Evolutionary conservation across 768 basidiomycete genomes (phyloP), one percentile per base, ranked within the genome.

Genomic region (Pisolithus sp.): DNA sequence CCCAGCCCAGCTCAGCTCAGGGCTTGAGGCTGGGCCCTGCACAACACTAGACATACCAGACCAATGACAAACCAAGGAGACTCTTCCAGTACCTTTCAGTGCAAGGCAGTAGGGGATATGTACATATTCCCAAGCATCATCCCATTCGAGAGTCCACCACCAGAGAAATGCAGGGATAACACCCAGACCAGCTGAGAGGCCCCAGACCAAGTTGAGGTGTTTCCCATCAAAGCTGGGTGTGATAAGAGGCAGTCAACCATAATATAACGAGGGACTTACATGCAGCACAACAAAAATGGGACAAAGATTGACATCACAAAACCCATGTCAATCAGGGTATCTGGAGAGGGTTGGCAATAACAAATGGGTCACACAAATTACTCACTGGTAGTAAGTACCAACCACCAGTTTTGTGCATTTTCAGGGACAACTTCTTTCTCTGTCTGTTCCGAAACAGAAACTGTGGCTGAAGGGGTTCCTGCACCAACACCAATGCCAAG

Each of bases 401-500:
- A 86, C 81, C 92, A 90, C 48, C 84, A 71, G 65, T 95, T 86
- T 62, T 91, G 93, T 4, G 86, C 78, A 49, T 82, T 82, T 69
- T 89, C 90, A 57, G 68, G 74, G 59, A 95, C 85, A 7, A 79
- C 81, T 9, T 80, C 74, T 65, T 89, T 87, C 65, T 96, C 94
- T 2, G 90, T 88, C 61, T 92, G 89, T 62, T 96, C 94, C 2
- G 89, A 86, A 7, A 85, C 86, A 4, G 90, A 88, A 17, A 93
- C 89, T 0, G 86, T 87, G 21, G 92, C 93, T 55, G 89, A 89
- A 7, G 93, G 92, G 57, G 94, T 94, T 65, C 90, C 88, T 6
- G 87, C 88, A 5, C 91, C 90, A 0, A 93, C 77, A 21, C 93
- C 93, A 49, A 94, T 85, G 36, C 94, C 94, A 42, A 93, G 75